Conservation (phyloP, 371 early-diverging fungal genomes). For the Mucor saturninus region DNA sequence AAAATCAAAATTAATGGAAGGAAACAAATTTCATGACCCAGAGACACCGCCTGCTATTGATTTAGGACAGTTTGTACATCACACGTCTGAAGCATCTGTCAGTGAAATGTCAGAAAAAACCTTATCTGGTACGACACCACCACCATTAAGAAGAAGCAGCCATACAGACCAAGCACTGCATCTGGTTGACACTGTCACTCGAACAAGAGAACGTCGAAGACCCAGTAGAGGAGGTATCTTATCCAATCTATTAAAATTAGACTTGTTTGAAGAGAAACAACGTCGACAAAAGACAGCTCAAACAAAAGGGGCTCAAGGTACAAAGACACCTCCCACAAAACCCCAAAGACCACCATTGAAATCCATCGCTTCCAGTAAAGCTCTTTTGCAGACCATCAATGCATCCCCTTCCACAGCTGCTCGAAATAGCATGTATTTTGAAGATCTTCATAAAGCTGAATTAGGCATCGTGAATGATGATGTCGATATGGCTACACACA, state of each 20-base stretch:
- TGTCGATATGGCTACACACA: conserved; percentile 26
- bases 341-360: conserved; percentile 21
- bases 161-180: conserved; percentile 39
- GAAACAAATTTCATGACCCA: conserved; percentile 36
- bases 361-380: conserved; percentile 26
- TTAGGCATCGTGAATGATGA: conserved; percentile 26
- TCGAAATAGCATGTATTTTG: conserved; percentile 29
- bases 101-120: conserved; percentile 3
- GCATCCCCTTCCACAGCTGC: conserved; percentile 28
- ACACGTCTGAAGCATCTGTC: background rate
- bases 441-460: conserved; percentile 36
- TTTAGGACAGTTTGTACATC: background rate
- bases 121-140: background rate
- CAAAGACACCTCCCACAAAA: background rate
- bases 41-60: conserved; percentile 34
- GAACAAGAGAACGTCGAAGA: conserved; percentile 10
- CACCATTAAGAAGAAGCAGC: conserved; percentile 2
- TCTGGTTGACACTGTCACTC: conserved; percentile 34
- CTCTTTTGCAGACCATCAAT: conserved; percentile 26
- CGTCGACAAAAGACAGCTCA: conserved; percentile 1
- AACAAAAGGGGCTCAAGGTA: conserved; percentile 1
- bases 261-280: conserved; percentile 25
- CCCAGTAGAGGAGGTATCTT: conserved; percentile 53
- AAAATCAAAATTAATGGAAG: conserved; percentile 21
- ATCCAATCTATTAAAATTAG: conserved; percentile 52